These are phyloP conservation scores for Pinus taeda DNA, from an alignment of 75 land plant genomes.

Conservation along the genomic window DNA sequence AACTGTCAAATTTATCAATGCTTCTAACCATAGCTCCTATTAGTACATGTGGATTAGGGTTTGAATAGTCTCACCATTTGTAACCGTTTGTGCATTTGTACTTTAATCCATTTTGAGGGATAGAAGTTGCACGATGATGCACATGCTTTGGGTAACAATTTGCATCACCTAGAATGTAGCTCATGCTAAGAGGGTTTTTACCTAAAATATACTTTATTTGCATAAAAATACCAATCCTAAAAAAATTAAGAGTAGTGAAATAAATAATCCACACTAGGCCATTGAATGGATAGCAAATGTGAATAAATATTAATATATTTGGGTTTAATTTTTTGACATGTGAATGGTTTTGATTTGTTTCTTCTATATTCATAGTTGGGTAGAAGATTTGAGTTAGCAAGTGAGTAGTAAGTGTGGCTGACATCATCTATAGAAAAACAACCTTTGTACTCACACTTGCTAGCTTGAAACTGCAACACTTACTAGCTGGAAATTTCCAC, in stretches of 20 bases:
- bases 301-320: background rate
- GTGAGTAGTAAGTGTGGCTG: too few species aligned
- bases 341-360: too few species aligned
- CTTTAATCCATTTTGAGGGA: conserved; percentile 36
- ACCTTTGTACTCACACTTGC: too few species aligned
- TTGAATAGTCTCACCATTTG: conserved; percentile 37
- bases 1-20: conserved; percentile 55
- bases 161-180: conserved; percentile 77
- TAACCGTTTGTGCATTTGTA: conserved; percentile 47
- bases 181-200: conserved; percentile 80
- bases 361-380: too few species aligned
- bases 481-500: too few species aligned
- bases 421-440: too few species aligned
- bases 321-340: too few species aligned
- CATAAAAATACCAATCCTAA: background rate
- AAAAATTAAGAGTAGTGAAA: background rate
- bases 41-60: conserved; percentile 58
- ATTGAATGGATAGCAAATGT: too few species aligned
- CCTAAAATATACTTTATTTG: conserved; percentile 86
- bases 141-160: conserved; percentile 77
- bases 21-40: conserved; percentile 83
- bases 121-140: conserved; percentile 84
- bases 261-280: too few species aligned
- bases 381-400: too few species aligned
- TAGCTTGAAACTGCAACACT: too few species aligned